Evolutionary conservation across 306 rosid species (phyloP).

Genomic region (Morella rubra): DNA sequence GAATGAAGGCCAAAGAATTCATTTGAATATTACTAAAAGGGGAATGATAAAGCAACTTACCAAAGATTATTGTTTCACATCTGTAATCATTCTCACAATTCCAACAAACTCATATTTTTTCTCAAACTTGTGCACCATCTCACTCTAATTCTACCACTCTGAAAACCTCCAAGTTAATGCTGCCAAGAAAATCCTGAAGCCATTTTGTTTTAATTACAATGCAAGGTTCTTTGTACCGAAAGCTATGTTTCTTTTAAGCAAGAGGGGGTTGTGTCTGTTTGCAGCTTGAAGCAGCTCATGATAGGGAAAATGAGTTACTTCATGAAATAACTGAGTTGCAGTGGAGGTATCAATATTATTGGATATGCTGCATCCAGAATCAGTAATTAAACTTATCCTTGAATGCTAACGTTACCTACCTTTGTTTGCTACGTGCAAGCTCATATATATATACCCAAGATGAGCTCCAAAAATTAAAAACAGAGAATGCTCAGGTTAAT

Average conservation of each 20-base stretch:
- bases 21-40: background rate
- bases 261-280: conserved; percentile 19
- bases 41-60: too few species aligned
- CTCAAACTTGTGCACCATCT: background rate
- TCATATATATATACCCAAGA: conserved; percentile 52
- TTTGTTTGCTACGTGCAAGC: conserved; percentile 46
- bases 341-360: conserved; percentile 54
- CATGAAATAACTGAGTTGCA: conserved; percentile 64
- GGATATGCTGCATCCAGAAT: conserved; percentile 5
- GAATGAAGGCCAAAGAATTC: background rate
- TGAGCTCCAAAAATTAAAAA: conserved; percentile 57
- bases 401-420: conserved; percentile 8
- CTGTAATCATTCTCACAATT: too few species aligned
- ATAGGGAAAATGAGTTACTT: conserved; percentile 67
- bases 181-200: background rate
- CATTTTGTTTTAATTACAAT: background rate
- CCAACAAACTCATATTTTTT: background rate
- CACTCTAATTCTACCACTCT: background rate
- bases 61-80: background rate
- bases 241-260: background rate
- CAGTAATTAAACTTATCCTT: background rate
- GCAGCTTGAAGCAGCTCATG: conserved; percentile 81
- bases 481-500: conserved; percentile 56
- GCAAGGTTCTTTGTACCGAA: background rate
- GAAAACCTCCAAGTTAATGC: background rate